A percentile compares a stretch with the other conserved stretches of the same genome.
These are phyloP conservation scores for Penicillium sp. DNA, from an alignment of 2,329 filamentous ascomycete species.

Conservation along the genomic window DNA sequence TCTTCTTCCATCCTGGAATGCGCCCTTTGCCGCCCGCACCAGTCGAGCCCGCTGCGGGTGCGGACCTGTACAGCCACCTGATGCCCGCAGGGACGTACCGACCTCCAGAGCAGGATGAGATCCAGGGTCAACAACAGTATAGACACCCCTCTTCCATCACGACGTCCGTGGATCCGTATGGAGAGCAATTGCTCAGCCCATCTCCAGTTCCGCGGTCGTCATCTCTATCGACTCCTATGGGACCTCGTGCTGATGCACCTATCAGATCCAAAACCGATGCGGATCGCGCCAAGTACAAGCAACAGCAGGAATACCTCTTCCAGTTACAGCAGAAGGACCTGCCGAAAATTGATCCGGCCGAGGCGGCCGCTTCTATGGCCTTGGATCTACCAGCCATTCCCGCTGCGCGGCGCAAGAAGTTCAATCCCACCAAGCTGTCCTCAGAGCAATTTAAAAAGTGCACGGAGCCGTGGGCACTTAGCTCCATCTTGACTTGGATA, in stretches of 20 bases:
- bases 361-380: constrained; percentile 52
- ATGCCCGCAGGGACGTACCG: constrained; percentile 62
- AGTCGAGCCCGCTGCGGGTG: constrained; percentile 55
- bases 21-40: constrained; percentile 65
- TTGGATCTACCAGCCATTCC: constrained; percentile 86
- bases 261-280: constrained; percentile 93
- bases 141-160: constrained; percentile 39
- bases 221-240: constrained; percentile 77
- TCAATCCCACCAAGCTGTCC: constrained; percentile 81
- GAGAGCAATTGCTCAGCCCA: constrained; percentile 46
- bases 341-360: constrained; percentile 54
- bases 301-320: constrained; percentile 55
- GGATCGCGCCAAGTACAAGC: constrained; percentile 60
- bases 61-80: constrained; percentile 47
- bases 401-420: constrained; percentile 75
- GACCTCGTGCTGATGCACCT: constrained; percentile 77
- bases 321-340: constrained; percentile 50
- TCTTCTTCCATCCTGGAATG: constrained; percentile 91
- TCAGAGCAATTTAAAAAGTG: constrained; percentile 81
- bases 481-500: constrained; percentile 83
- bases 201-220: constrained; percentile 68
- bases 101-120: constrained; percentile 48
- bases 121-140: constrained; percentile 39
- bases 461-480: constrained; percentile 88
- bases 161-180: constrained; percentile 54